phyloP scores from a whole-genome alignment of 2,329 filamentous ascomycete species.

The Phyllachora maydis region DNA sequence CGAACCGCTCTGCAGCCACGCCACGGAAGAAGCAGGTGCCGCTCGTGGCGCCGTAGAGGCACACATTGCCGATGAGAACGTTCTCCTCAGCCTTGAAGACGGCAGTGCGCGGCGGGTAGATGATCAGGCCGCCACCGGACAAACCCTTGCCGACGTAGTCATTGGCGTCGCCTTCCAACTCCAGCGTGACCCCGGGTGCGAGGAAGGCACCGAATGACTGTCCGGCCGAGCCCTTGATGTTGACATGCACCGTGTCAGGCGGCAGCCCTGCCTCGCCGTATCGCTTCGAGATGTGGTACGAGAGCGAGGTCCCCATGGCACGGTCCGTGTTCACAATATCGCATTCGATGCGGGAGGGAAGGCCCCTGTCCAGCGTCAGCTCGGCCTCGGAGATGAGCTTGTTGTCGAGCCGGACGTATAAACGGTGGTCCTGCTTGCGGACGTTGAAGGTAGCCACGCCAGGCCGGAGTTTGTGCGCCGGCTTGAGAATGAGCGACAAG shows the following conservation, averaged over 20 bases:
- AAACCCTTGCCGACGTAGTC: conserved; percentile 95
- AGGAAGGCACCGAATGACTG: conserved; percentile 94
- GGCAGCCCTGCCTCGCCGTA: conserved; percentile 80
- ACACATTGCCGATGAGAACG: conserved; percentile 81
- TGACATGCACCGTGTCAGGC: conserved; percentile 85
- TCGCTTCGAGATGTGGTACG: conserved; percentile 85
- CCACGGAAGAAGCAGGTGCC: conserved; percentile 94
- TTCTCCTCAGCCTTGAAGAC: conserved; percentile 96
- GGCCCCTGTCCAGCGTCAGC: conserved; percentile 79
- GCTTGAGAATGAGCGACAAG: conserved; percentile 77
- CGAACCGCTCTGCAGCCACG: conserved; percentile 89
- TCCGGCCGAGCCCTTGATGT: conserved; percentile 88
- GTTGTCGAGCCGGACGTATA: conserved; percentile 86
- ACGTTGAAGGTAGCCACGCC: conserved; percentile 95
- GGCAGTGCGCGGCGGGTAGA: conserved; percentile 78
- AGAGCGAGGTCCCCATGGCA: conserved; percentile 79
- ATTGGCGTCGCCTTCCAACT: conserved; percentile 89
- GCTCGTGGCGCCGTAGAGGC: conserved; percentile 79
- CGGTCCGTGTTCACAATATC: conserved; percentile 95
- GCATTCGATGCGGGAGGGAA: conserved; percentile 84
- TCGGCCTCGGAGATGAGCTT: conserved; percentile 94
- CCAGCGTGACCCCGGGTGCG: conserved; percentile 79
- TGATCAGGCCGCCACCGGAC: conserved; percentile 77
- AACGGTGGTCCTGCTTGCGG: conserved; percentile 87
- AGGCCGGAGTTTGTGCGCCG: conserved; percentile 85